phyloP scores from a whole-genome alignment of 2,329 filamentous ascomycete species.

The Xylaria sp. region DNA sequence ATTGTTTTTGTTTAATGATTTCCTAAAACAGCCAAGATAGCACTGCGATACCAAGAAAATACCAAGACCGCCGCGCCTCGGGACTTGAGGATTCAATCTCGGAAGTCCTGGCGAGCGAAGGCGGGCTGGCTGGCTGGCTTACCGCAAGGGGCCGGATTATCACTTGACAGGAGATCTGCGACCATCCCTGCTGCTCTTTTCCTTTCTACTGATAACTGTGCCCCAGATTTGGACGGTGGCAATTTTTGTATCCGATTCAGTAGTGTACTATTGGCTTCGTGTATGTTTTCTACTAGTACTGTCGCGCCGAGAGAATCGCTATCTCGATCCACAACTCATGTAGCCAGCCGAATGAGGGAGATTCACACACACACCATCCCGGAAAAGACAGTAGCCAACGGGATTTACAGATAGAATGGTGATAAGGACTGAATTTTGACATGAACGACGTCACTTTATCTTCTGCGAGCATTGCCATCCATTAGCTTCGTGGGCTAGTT shows the following conservation, averaged over 20 bases:
- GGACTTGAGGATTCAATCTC: conserved; percentile 14
- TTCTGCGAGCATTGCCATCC: too few species aligned
- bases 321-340: too few species aligned
- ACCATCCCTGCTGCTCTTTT: neutral
- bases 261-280: conserved; percentile 6
- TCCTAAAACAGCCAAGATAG: too few species aligned
- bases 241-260: neutral
- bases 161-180: conserved; percentile 11
- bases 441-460: too few species aligned
- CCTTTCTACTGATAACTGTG: neutral
- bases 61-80: conserved; percentile 21
- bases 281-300: neutral
- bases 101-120: conserved; percentile 7
- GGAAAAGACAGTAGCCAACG: too few species aligned
- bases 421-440: too few species aligned
- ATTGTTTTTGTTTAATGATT: neutral
- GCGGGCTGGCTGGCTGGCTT: too few species aligned
- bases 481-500: neutral
- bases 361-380: too few species aligned
- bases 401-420: too few species aligned
- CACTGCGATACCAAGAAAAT: conserved; percentile 22
- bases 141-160: neutral
- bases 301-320: too few species aligned
- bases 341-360: too few species aligned
- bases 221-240: neutral